These are phyloP conservation scores for Macroventuria anomochaeta DNA, from an alignment of 2,329 filamentous ascomycete genomes.

Conservation along the genomic window DNA sequence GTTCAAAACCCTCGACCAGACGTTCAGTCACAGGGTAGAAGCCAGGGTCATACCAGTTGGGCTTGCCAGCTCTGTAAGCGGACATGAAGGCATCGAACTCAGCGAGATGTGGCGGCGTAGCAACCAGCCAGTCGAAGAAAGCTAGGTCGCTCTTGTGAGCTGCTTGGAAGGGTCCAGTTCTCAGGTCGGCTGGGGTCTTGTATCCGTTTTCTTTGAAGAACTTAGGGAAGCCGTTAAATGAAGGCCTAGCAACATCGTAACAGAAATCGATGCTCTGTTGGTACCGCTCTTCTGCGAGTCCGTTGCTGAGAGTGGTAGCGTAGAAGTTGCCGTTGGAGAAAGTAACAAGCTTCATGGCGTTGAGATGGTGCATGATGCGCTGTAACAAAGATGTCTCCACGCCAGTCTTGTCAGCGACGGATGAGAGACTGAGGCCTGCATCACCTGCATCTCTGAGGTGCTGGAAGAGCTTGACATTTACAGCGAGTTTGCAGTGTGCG, in stretches of 20 bases:
- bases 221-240: conserved; percentile 19
- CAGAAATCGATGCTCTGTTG: conserved; percentile 48
- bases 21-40: conserved; percentile 24
- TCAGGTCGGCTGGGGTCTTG: conserved; percentile 10
- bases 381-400: conserved; percentile 37
- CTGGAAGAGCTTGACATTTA: conserved; percentile 48
- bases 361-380: conserved; percentile 49
- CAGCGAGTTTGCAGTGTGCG: conserved; percentile 47
- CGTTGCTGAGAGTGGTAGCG: conserved; percentile 41
- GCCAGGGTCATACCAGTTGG: conserved; percentile 19
- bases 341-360: conserved; percentile 48
- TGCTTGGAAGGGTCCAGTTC: conserved; percentile 46
- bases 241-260: conserved; percentile 45
- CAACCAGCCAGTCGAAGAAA: conserved; percentile 49
- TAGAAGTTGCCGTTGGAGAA: conserved; percentile 35
- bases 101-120: conserved; percentile 44
- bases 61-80: conserved; percentile 18
- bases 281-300: conserved; percentile 46
- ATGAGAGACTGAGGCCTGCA: conserved; percentile 29
- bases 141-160: conserved; percentile 46
- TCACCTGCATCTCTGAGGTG: conserved; percentile 35
- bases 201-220: conserved; percentile 21
- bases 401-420: conserved; percentile 40
- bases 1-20: conserved; percentile 36
- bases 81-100: conserved; percentile 24